These are phyloP conservation scores for Novakomyces olei DNA, from an alignment of 805 yeast genomes.

Conservation along the genomic window DNA sequence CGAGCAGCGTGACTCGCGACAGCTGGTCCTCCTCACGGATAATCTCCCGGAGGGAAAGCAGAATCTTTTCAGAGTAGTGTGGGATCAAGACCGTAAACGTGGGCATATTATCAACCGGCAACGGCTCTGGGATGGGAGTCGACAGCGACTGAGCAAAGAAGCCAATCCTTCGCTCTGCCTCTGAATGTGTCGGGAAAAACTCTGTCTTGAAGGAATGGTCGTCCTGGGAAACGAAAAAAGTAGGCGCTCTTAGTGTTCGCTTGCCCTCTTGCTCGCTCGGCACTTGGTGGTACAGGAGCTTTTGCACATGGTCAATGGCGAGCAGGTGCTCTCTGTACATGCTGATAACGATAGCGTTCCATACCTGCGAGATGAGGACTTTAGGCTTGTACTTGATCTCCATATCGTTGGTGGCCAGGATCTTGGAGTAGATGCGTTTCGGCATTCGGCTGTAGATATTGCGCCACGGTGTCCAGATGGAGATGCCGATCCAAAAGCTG, in stretches of 20 bases:
- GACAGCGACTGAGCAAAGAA: slow-evolving; percentile 98
- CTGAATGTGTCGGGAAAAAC: slow-evolving; percentile 90
- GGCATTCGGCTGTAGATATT: slow-evolving; percentile 94
- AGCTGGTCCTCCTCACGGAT: slow-evolving; percentile 94
- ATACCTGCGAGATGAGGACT: slow-evolving; percentile 90
- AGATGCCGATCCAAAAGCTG: slow-evolving; percentile 95
- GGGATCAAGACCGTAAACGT: slow-evolving; percentile 93
- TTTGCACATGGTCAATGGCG: slow-evolving; percentile 97
- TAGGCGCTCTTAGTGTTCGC: slow-evolving; percentile 95
- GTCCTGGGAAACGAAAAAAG: slow-evolving; percentile 95
- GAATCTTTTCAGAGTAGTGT: slow-evolving; percentile 85
- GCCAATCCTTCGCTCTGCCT: slow-evolving; percentile 98
- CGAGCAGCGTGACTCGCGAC: slow-evolving; percentile 81
- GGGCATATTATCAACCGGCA: slow-evolving; percentile 99
- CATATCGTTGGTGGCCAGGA: slow-evolving; percentile 96
- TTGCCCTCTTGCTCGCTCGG: slow-evolving; percentile 96
- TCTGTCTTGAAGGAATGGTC: slow-evolving; percentile 85
- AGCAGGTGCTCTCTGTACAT: slow-evolving; percentile 98
- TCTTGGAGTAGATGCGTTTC: slow-evolving; percentile 94
- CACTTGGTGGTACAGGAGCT: slow-evolving; percentile 90
- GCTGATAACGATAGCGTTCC: slow-evolving; percentile 97
- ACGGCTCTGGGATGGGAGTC: slow-evolving; percentile 95
- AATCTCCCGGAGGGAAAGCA: slow-evolving; percentile 81
- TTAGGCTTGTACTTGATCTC: slow-evolving; percentile 97
- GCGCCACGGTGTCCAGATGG: slow-evolving; percentile 98